Evolutionary conservation across 805 yeast species (phyloP).

Genomic region (Ogataea paradorogensis): DNA sequence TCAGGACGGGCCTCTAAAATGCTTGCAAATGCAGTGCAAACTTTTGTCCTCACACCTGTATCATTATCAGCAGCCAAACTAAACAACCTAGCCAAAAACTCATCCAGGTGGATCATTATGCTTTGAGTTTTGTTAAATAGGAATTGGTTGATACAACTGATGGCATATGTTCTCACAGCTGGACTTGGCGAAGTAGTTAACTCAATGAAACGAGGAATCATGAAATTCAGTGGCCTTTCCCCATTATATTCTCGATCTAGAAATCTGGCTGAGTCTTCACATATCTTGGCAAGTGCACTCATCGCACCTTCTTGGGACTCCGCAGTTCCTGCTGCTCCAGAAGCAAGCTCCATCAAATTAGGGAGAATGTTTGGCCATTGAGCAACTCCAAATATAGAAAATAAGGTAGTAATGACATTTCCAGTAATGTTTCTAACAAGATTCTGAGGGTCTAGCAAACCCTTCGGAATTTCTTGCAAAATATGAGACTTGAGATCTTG

Average conservation of each 20-base stretch:
- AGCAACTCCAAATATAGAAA: conserved; percentile 60
- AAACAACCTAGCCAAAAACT: conserved; percentile 62
- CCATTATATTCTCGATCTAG: conserved; percentile 67
- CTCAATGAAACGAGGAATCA: conserved; percentile 64
- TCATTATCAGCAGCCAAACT: conserved; percentile 61
- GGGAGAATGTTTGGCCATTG: conserved; percentile 77
- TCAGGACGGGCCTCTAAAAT: conserved; percentile 79
- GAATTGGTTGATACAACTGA: conserved; percentile 75
- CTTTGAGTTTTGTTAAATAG: conserved; percentile 67
- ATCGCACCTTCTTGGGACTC: conserved; percentile 69
- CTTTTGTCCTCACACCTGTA: conserved; percentile 61
- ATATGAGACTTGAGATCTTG: conserved; percentile 34
- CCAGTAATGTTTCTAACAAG: conserved; percentile 87
- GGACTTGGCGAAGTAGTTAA: conserved; percentile 43
- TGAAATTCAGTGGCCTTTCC: conserved; percentile 60
- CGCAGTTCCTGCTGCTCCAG: conserved; percentile 40
- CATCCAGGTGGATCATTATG: conserved; percentile 62
- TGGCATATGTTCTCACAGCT: conserved; percentile 55
- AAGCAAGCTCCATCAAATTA: conserved; percentile 60
- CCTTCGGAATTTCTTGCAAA: conserved; percentile 37
- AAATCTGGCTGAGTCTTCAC: conserved; percentile 76
- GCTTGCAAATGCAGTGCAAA: conserved; percentile 72
- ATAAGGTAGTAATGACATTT: conserved; percentile 80
- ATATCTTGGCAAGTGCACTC: conserved; percentile 77
- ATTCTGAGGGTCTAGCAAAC: conserved; percentile 51